phyloP scores from a whole-genome alignment of 225 moss, liverwort and hornwort genomes.

The Sphagnum contortum region DNA sequence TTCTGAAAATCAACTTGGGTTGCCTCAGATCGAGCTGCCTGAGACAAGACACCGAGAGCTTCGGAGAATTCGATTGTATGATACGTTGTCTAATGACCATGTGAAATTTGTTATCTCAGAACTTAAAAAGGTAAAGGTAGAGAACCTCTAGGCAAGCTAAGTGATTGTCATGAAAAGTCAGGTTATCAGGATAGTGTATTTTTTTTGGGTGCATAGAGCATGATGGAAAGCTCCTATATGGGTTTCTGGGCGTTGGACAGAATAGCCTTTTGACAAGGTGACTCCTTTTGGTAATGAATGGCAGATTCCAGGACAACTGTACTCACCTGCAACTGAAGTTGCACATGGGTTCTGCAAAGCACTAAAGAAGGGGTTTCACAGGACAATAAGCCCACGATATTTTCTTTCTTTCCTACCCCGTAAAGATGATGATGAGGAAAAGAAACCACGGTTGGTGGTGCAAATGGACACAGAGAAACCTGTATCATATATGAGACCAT shows the following conservation, averaged over 20 bases:
- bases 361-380: constrained; percentile 24
- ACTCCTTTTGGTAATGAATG: background rate
- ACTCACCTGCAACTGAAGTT: constrained; percentile 28
- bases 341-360: constrained; percentile 37
- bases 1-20: constrained; percentile 10
- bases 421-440: constrained; percentile 38
- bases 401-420: constrained; percentile 37
- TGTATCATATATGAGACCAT: constrained; percentile 21
- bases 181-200: too few species aligned
- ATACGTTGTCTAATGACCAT: constrained; percentile 34
- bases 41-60: constrained; percentile 29
- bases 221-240: too few species aligned
- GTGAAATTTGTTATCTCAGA: constrained; percentile 35
- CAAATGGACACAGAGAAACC: constrained; percentile 52
- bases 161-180: too few species aligned
- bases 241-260: too few species aligned
- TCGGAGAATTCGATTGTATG: constrained; percentile 50
- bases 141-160: too few species aligned
- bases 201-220: too few species aligned
- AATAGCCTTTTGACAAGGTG: too few species aligned
- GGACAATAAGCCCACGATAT: constrained; percentile 35
- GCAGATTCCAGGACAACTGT: constrained; percentile 38
- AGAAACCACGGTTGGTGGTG: constrained; percentile 35
- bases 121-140: constrained; percentile 23
- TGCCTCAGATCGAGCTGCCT: constrained; percentile 30